Evolutionary conservation across 2,329 filamentous ascomycete genomes (phyloP), one percentile per base, ranked within the genome.

Genomic region (Clonostachys chloroleuca): DNA sequence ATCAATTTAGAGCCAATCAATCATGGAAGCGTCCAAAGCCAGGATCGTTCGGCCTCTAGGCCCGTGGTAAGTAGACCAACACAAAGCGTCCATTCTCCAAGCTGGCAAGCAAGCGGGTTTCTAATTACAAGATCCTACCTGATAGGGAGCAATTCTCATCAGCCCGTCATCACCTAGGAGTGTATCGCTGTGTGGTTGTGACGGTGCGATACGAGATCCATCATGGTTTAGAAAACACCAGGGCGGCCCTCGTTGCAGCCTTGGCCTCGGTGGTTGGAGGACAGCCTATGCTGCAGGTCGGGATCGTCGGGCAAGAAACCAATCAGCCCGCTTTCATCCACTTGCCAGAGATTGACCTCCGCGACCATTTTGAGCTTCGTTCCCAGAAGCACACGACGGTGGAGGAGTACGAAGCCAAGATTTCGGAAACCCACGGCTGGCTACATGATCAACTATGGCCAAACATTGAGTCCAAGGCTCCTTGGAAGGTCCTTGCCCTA

Each of bases 251-350:
- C 14, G 59, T 67, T 45, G 45, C 56, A 6, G 74, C 74, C 1
- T 49, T 78, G 9, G 60, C 59, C 5, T 48, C 58, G 10, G 57
- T 79, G 17, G 56, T 78, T 13, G 54, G 63, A 13, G 59, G 59
- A n/a, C 70, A 79, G 46, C 67, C 72, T 3, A 67, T 71, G 49
- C 64, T 82, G 40, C 68, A 72, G 13, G 70, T 75, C 34, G 76
- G 73, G 12, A 74, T 82, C 49, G 55, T 59, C 3, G 65, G 60
- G 39, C 68, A 80, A 43, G 65, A 73, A 36, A 69, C 66, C n/a
- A 63, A 61, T 36, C 36, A 43, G 4, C 67, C 78, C 0, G 58
- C 54, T 33, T 81, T 75, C 54, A 66, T 72, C 8, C 64, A 67
- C 42, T 51, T 78, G 8, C 54, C 64, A 0, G 53, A 61, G 17